phyloP scores from a whole-genome alignment of 768 basidiomycete species.

The Boletus sp. region DNA sequence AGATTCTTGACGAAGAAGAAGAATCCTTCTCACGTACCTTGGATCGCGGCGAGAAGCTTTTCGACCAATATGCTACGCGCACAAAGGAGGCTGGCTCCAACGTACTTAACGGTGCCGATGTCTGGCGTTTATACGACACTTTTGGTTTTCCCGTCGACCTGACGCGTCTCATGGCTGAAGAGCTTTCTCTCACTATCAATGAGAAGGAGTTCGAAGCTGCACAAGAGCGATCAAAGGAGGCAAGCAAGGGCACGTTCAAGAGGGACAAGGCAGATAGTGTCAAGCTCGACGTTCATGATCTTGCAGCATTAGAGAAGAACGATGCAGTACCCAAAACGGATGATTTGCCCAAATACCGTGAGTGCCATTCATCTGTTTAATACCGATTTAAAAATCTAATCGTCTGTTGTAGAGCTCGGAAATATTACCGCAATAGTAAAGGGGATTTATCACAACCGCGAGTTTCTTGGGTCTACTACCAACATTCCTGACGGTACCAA shows the following conservation, averaged over 20 bases:
- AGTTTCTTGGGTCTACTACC: constrained; percentile 67
- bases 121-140: constrained; percentile 97
- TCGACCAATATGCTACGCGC: constrained; percentile 78
- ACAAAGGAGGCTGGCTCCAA: constrained; percentile 61
- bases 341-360: constrained; percentile 89
- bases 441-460: constrained; percentile 80
- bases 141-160: constrained; percentile 98
- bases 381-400: background rate
- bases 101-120: constrained; percentile 84
- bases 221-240: constrained; percentile 84
- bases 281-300: constrained; percentile 94
- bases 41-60: constrained; percentile 94
- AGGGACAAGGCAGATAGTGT: constrained; percentile 65
- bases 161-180: constrained; percentile 96
- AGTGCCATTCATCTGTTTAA: constrained; percentile 26
- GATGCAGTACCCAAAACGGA: constrained; percentile 83
- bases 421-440: constrained; percentile 75
- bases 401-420: constrained; percentile 57
- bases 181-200: constrained; percentile 80
- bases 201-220: constrained; percentile 88
- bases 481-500: constrained; percentile 59
- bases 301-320: constrained; percentile 82
- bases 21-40: constrained; percentile 97
- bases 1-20: constrained; percentile 97
- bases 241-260: constrained; percentile 82